Conservation (phyloP, 495 filamentous ascomycete species). For the Penicillium diatomitis region DNA sequence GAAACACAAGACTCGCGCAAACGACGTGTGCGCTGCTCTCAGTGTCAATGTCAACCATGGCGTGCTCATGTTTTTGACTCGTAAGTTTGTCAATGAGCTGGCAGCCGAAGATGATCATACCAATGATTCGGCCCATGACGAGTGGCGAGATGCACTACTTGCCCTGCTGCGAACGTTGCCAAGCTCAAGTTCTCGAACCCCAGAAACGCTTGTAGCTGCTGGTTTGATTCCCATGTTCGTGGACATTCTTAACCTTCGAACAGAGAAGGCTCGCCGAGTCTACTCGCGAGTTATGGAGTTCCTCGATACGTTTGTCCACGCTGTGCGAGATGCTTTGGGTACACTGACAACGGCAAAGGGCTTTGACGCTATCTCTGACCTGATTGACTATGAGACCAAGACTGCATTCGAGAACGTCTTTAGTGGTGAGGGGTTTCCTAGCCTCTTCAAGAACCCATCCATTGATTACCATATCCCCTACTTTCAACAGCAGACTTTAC, state of each 20-base stretch:
- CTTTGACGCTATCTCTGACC: constrained; percentile 74
- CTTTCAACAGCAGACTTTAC: constrained; percentile 83
- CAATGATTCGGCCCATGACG: constrained; percentile 56
- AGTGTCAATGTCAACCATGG: constrained; percentile 94
- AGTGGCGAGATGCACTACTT: constrained; percentile 86
- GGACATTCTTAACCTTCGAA: constrained; percentile 79
- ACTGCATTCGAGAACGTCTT: constrained; percentile 54
- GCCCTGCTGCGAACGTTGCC: constrained; percentile 68
- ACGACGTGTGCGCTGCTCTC: constrained; percentile 76
- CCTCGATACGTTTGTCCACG: constrained; percentile 77
- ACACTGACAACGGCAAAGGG: constrained; percentile 70
- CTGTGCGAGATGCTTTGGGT: constrained; percentile 69
- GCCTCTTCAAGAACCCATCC: constrained; percentile 66
- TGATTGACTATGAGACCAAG: constrained; percentile 73
- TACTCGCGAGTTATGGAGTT: constrained; percentile 75
- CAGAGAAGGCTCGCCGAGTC: constrained; percentile 69
- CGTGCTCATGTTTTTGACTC: constrained; percentile 84
- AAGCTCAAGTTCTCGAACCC: constrained; percentile 56
- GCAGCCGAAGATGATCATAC: constrained; percentile 46
- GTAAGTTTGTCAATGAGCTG: constrained; percentile 80
- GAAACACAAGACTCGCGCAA: constrained; percentile 63
- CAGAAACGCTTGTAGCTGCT: constrained; percentile 68
- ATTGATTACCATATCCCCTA: constrained; percentile 91
- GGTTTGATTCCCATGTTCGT: constrained; percentile 83
- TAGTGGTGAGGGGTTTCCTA: constrained; percentile 62